phyloP scores from a whole-genome alignment of 1,284 basidiomycete species.

The Apiotrichum montevideense region DNA sequence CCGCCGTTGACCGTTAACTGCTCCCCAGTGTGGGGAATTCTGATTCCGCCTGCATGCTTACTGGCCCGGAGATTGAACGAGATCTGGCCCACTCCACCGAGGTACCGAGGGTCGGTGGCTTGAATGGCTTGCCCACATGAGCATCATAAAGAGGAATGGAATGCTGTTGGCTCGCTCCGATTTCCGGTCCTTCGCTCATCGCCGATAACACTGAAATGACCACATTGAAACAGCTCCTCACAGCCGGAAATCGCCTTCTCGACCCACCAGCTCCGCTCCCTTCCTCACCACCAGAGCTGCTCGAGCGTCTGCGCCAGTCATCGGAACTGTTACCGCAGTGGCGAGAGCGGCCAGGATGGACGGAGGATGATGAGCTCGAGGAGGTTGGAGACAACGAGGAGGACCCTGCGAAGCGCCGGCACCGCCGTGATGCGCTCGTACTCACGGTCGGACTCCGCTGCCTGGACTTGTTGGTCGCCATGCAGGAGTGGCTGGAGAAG shows the following conservation, averaged over 20 bases:
- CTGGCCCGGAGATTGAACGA: too few relatives aligned
- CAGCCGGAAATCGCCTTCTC: slow-evolving; percentile 22
- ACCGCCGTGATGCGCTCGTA: slow-evolving; percentile 16
- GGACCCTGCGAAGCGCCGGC: slow-evolving; percentile 6
- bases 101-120: too few relatives aligned
- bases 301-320: slow-evolving; percentile 20
- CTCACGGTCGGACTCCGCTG: slow-evolving; percentile 23
- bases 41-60: too few relatives aligned
- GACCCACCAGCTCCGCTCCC: slow-evolving; percentile 32
- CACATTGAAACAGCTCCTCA: neutral
- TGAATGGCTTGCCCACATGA: too few relatives aligned
- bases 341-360: slow-evolving; percentile 18
- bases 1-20: too few relatives aligned
- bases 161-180: neutral
- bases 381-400: slow-evolving; percentile 5
- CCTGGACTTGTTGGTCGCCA: slow-evolving; percentile 23
- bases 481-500: slow-evolving; percentile 25
- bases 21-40: too few relatives aligned
- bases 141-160: too few relatives aligned
- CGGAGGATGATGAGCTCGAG: slow-evolving; percentile 15
- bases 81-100: too few relatives aligned
- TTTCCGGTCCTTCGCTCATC: neutral
- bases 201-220: neutral
- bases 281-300: slow-evolving; percentile 19
- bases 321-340: slow-evolving; percentile 15